phyloP scores from a whole-genome alignment of 768 basidiomycete species.

The Pisolithus sp. region DNA sequence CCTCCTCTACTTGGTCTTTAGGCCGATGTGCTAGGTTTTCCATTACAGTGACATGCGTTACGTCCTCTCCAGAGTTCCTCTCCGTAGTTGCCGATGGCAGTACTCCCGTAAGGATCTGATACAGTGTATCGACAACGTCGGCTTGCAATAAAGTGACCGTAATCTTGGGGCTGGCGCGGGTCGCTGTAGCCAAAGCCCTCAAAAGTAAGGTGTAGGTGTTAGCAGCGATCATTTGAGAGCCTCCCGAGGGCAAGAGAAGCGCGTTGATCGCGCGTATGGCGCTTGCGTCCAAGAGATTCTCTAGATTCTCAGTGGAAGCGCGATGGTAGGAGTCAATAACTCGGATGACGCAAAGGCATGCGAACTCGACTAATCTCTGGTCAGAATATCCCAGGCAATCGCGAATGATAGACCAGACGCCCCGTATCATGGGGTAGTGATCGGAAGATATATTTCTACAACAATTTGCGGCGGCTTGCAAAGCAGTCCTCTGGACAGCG shows the following conservation, averaged over 20 bases:
- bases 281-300: conserved; percentile 73
- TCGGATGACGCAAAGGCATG: conserved; percentile 90
- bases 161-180: conserved; percentile 83
- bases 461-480: conserved; percentile 95
- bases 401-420: conserved; percentile 88
- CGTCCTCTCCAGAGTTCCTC: conserved; percentile 78
- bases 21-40: conserved; percentile 94
- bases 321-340: conserved; percentile 90
- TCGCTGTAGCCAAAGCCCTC: conserved; percentile 81
- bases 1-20: conserved; percentile 96
- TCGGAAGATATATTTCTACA: conserved; percentile 89
- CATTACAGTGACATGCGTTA: conserved; percentile 97
- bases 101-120: conserved; percentile 94
- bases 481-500: conserved; percentile 91
- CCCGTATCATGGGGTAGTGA: conserved; percentile 81
- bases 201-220: conserved; percentile 87
- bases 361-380: conserved; percentile 95
- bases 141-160: conserved; percentile 83
- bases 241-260: conserved; percentile 79
- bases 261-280: conserved; percentile 80
- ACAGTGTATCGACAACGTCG: conserved; percentile 85
- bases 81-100: conserved; percentile 60
- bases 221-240: conserved; percentile 76
- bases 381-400: conserved; percentile 90
- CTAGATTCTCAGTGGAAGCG: conserved; percentile 77